These are phyloP conservation scores for Kodamaea leandrae DNA, from an alignment of 805 yeast genomes.

Conservation along the genomic window DNA sequence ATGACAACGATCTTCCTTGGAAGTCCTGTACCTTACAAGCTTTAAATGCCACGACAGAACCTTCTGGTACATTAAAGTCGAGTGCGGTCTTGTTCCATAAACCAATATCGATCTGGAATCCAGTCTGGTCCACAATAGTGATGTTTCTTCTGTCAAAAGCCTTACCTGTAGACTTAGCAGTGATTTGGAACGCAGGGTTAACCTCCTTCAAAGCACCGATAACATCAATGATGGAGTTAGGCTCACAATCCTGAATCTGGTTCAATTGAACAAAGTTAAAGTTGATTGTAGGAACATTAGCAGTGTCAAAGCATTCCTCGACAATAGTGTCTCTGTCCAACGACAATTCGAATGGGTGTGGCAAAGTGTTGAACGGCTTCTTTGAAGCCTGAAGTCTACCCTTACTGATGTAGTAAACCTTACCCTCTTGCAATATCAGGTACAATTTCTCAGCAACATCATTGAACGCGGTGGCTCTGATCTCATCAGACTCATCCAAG, in stretches of 20 bases:
- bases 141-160: conserved; percentile 92
- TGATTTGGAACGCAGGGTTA: conserved; percentile 70
- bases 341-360: conserved; percentile 84
- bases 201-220: conserved; percentile 82
- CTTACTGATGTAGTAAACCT: conserved; percentile 79
- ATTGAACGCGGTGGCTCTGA: conserved; percentile 91
- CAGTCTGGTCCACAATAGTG: conserved; percentile 79
- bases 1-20: conserved; percentile 78
- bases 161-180: conserved; percentile 84
- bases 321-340: conserved; percentile 78
- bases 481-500: conserved; percentile 93
- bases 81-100: conserved; percentile 88
- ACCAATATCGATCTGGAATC: conserved; percentile 72
- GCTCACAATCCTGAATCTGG: conserved; percentile 63
- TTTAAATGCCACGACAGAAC: conserved; percentile 86
- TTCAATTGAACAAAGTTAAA: conserved; percentile 73
- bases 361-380: conserved; percentile 77
- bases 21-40: conserved; percentile 88
- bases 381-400: conserved; percentile 81
- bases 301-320: conserved; percentile 59
- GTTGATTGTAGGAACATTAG: conserved; percentile 73
- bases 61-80: conserved; percentile 69
- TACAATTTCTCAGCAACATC: conserved; percentile 78
- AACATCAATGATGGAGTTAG: conserved; percentile 76
- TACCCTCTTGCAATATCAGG: conserved; percentile 79